A percentile compares a stretch with the other conserved stretches of the same genome.
phyloP scores from a whole-genome alignment of 2,329 filamentous ascomycete species.

The Phialophora tarda region DNA sequence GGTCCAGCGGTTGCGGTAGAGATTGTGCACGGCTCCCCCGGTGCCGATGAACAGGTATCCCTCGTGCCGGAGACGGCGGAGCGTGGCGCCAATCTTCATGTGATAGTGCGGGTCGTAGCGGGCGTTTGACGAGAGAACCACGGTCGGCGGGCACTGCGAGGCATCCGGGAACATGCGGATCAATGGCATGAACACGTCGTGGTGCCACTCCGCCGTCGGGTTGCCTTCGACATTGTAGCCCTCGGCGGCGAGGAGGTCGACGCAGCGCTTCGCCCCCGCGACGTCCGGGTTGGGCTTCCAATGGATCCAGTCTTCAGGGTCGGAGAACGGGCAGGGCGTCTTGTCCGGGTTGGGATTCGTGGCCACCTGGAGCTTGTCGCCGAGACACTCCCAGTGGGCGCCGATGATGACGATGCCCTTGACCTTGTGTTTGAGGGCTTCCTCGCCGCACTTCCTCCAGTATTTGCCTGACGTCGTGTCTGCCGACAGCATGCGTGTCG shows the following conservation, averaged over 20 bases:
- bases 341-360: constrained; percentile 65
- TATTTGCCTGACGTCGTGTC: too few species aligned
- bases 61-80: constrained; percentile 61
- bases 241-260: constrained; percentile 55
- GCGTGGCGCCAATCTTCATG: constrained; percentile 61
- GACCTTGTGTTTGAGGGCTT: constrained; percentile 63
- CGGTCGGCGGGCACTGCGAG: constrained; percentile 65
- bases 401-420: constrained; percentile 71
- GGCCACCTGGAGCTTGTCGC: constrained; percentile 63
- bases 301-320: constrained; percentile 66
- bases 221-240: constrained; percentile 63
- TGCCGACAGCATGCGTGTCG: too few species aligned
- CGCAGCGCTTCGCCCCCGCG: constrained; percentile 55
- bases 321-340: constrained; percentile 69
- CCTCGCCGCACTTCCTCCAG: constrained; percentile 55
- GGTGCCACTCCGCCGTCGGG: constrained; percentile 69
- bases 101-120: constrained; percentile 63
- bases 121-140: constrained; percentile 61
- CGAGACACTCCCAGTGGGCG: constrained; percentile 68
- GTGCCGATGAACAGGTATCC: constrained; percentile 64
- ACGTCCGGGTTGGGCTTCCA: constrained; percentile 68
- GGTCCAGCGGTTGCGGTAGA: constrained; percentile 69
- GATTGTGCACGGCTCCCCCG: constrained; percentile 71
- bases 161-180: constrained; percentile 69
- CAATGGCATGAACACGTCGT: constrained; percentile 71